Evolutionary conservation across 768 basidiomycete species (phyloP), one percentile per base, ranked within the genome.

Genomic region (Sporobolomyces pararoseus): DNA sequence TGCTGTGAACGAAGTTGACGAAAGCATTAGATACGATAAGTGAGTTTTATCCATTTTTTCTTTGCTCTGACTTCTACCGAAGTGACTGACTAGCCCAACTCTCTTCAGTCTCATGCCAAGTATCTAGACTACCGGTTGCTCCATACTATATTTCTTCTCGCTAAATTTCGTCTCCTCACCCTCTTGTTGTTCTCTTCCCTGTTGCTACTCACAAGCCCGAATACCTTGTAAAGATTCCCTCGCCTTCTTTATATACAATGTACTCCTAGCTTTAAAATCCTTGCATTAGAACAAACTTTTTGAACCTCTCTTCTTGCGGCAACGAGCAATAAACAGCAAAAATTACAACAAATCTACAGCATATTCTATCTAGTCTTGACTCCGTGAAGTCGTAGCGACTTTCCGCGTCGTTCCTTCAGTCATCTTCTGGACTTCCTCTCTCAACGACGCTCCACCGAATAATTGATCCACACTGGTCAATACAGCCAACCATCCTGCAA

Each of bases 11-110:
- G 87, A 91, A 72, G 85, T 88, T 17, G 95, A 99, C 75, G 87
- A 91, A 55, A 82, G 94, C 72, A 84, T 97, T 44, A 89, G 89
- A 80, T 88, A 90, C 78, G 92, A 91, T 79, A 85, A 86, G 92
- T 93, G 76, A 75, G 90, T 80, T n/a, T 7, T 12, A 13, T 37
- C 39, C 25, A 12, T 35, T 21, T 35, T 50, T 44, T 25, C 58
- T 12, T 14, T 31, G 39, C 10, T 47, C 23, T 44, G n/a, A 10
- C 7, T 46, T 21, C 46, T 6, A 6, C 31, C 39, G 9, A 37
- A 12, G 9, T 37, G 31, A 32, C 53, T 34, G 7, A 16, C 29
- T 9, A 9, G 6, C 32, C 6, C 17, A n/a, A 4, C n/a, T 37
- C 21, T n/a, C 10, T 27, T 16, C 32, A 61, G 59, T 17, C 59